A percentile compares a stretch with the other conserved stretches of the same genome.
phyloP scores from a whole-genome alignment of 1,284 basidiomycete species.

The Cutaneotrichosporon mucoides region DNA sequence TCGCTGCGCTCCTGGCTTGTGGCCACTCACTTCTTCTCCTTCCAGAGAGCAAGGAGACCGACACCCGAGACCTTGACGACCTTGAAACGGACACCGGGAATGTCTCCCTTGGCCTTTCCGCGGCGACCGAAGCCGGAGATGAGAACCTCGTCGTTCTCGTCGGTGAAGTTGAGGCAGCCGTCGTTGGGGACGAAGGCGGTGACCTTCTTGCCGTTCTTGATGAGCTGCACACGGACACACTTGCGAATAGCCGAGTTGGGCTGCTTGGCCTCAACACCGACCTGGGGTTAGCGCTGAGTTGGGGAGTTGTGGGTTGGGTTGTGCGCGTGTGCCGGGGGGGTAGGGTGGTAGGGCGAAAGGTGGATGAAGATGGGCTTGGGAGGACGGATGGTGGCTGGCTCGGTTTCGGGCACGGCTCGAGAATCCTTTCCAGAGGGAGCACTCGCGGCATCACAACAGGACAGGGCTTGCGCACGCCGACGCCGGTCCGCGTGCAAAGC shows the following conservation, averaged over 20 bases:
- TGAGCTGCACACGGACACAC: conserved; percentile 99
- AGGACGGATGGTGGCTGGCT: too few species aligned
- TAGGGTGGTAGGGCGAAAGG: not conserved
- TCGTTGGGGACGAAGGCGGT: conserved; percentile 91
- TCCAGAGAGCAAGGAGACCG: conserved; percentile 94
- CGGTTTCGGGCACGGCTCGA: too few species aligned
- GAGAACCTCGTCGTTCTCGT: conserved; percentile 99
- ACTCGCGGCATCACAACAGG: too few species aligned
- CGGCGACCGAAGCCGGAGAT: conserved; percentile 99
- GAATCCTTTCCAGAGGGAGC: too few species aligned
- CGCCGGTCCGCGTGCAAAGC: too few species aligned
- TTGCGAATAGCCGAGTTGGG: conserved; percentile 99
- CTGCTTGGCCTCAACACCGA: conserved; percentile 64
- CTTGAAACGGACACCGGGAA: conserved; percentile 86
- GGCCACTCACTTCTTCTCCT: conserved; percentile 84
- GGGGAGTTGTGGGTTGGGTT: too few species aligned
- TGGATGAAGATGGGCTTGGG: too few species aligned
- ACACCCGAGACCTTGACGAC: conserved; percentile 99
- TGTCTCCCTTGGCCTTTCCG: conserved; percentile 72
- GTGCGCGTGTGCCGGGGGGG: not conserved
- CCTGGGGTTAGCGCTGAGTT: conserved; percentile 29
- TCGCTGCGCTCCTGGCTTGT: not conserved
- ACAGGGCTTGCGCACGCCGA: too few species aligned
- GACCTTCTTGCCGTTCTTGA: conserved; percentile 99
- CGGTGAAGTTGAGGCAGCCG: conserved; percentile 94